Conservation (phyloP, 805 yeast genomes). For the Blastobotrys terrestris region DNA sequence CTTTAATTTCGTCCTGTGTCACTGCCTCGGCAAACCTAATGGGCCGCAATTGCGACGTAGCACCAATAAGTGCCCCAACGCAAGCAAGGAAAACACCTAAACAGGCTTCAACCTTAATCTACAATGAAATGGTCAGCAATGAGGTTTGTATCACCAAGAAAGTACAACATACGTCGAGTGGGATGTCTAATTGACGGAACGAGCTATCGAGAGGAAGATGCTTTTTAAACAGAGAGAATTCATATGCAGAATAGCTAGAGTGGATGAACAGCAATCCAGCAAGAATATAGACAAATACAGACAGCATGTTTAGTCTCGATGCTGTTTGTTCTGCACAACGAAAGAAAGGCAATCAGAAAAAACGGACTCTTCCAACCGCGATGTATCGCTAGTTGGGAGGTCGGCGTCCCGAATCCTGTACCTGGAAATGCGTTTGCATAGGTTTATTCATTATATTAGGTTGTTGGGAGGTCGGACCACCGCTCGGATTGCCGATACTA, state of each 20-base stretch:
- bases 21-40: slow-evolving; percentile 46
- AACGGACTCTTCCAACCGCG: no score
- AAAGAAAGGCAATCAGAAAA: no score
- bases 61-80: slow-evolving; percentile 30
- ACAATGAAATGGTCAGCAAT: background rate
- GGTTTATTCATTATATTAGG: background rate
- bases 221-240: slow-evolving; percentile 20
- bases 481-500: background rate
- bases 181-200: slow-evolving; percentile 12
- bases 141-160: background rate
- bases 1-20: slow-evolving; percentile 41
- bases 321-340: background rate
- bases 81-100: slow-evolving; percentile 42
- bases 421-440: no score
- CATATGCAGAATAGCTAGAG: slow-evolving; percentile 25
- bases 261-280: slow-evolving; percentile 19
- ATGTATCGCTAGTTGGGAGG: no score
- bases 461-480: background rate
- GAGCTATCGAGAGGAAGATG: slow-evolving; percentile 12
- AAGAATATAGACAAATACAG: slow-evolving; percentile 10
- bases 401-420: no score
- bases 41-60: slow-evolving; percentile 37
- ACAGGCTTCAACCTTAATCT: slow-evolving; percentile 45
- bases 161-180: slow-evolving; percentile 18
- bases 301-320: background rate